Evolutionary conservation across 2,329 filamentous ascomycete genomes (phyloP), one percentile per base, ranked within the genome.

Genomic region (Bimuria novae-zelandiae): DNA sequence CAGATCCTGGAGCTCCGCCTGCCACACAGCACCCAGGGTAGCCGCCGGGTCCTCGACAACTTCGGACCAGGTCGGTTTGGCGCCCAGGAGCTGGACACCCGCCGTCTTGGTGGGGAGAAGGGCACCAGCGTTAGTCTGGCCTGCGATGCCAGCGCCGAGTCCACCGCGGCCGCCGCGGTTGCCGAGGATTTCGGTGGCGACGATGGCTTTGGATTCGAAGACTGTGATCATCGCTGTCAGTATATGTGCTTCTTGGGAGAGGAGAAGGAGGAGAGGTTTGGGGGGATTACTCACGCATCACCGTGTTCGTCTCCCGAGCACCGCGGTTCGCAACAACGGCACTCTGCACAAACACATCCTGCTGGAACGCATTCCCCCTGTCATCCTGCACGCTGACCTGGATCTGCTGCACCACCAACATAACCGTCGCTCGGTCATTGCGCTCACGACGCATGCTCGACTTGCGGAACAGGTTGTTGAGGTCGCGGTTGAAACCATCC

Each of bases 401-500:
- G 50, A 72, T 63, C 57, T 68, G 58, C 55, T 70, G 64, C 2
- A 72, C 69, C 19, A 71, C 65, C 4, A 70, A 51, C 33, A 69
- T 60, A 11, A 69, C 66, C 8, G 66, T 69, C 10, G 57, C 35
- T 27, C 55, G 40, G 12, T 67, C 51, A 10, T 55, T 54, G 55
- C 54, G 54, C 29, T 63, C 48, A 44, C 63, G 64, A 39, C 54
- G 52, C 52, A 61, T 63, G 62, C 60, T 65, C 42, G 55, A 46
- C 57, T 67, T 66, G 52, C 68, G 62, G 63, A 69, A 68, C 12
- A 69, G 46, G 60, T 72, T 65, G 59, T 72, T 72, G 41, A 70
- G 19, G 44, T 64, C 53, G 30, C 62, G 65, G 55, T 65, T 65
- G 61, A 63, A 63, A 29, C 63, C 61, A 44, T 69, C 65, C 51